phyloP scores from a whole-genome alignment of 139 green algal genomes.

The Picochlorum costavermella region DNA sequence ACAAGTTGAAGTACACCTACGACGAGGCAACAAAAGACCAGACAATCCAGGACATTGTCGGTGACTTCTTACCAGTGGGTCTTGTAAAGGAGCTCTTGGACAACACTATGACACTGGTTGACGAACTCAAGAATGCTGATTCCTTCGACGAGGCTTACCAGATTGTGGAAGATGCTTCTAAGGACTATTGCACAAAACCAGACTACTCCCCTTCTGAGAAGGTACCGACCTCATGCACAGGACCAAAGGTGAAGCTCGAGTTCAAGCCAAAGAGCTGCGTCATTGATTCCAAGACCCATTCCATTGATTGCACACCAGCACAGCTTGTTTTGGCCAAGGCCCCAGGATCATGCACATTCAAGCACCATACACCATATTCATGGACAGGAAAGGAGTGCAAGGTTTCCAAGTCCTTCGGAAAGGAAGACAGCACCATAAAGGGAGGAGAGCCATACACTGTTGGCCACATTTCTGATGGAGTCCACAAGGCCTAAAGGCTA shows the following conservation, averaged over 20 bases:
- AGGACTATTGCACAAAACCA: conserved; percentile 1
- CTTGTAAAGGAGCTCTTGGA: no score
- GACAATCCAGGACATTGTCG: no score
- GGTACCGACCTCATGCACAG: conserved; percentile 15
- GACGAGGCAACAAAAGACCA: no score
- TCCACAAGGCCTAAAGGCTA: no score
- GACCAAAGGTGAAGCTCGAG: conserved; percentile 16
- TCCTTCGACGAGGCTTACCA: no score
- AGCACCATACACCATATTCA: neutral
- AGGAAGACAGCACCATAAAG: neutral
- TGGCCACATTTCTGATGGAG: no score
- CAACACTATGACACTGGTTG: no score
- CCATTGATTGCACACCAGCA: conserved; percentile 24
- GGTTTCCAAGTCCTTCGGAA: conserved; percentile 4
- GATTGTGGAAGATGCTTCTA: no score
- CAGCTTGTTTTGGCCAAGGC: conserved; percentile 25
- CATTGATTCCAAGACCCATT: conserved; percentile 10
- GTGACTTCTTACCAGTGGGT: no score
- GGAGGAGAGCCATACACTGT: conserved; percentile 11
- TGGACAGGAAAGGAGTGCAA: conserved; percentile 33
- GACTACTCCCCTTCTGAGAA: neutral
- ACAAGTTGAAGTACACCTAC: no score
- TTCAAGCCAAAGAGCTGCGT: conserved; percentile 23
- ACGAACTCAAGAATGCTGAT: no score
- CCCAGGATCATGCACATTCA: conserved; percentile 27